Evolutionary conservation across 768 basidiomycete species (phyloP), one percentile per base, ranked within the genome.

Genomic region (Leccinum imitatum): DNA sequence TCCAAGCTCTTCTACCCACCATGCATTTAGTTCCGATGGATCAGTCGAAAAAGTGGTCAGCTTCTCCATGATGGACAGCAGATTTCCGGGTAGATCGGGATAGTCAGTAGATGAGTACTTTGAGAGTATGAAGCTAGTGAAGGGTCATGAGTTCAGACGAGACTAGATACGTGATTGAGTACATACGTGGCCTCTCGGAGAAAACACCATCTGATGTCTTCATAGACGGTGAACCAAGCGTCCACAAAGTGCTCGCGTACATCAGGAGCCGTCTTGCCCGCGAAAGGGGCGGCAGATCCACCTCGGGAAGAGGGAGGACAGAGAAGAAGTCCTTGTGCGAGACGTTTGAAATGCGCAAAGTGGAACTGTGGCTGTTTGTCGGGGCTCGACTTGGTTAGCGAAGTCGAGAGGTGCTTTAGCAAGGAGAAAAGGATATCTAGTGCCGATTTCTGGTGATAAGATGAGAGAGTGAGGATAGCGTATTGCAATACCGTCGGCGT

Each of bases 151-250:
- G 23, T 48, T 52, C 37, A 63, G 39, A 57, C 11, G 25, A 19
- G 23, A 4, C 30, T 10, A 31, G 50, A 53, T 46, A 48, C 46
- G 41, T 58, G 19, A 17, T 51, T 21, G n/a, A 56, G 23, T 19
- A 35, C 83, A 59, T 72, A 90, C 92, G 79, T 83, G 57, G 89
- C 79, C 67, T 94, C 90, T 47, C 89, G 82, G 35, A 96, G 80
- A 77, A 93, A 94, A 77, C 90, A 91, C 90, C 90, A 95, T 59
- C 93, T 84, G 33, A 95, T 77, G 67, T 96, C 93, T 67, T 93
- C 90, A 69, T 90, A 69, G 13, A 89, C 84, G 63, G 84, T 86
- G 65, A 92, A 81, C 87, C 89, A 95, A 14, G 82, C 86, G 51
- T 82, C 81, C 56, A 86, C 76, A 66, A 93, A 92, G 11, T 80